Conservation (phyloP, 2,329 filamentous ascomycete genomes). For the Stachybotrys chlorohalonatus region DNA sequence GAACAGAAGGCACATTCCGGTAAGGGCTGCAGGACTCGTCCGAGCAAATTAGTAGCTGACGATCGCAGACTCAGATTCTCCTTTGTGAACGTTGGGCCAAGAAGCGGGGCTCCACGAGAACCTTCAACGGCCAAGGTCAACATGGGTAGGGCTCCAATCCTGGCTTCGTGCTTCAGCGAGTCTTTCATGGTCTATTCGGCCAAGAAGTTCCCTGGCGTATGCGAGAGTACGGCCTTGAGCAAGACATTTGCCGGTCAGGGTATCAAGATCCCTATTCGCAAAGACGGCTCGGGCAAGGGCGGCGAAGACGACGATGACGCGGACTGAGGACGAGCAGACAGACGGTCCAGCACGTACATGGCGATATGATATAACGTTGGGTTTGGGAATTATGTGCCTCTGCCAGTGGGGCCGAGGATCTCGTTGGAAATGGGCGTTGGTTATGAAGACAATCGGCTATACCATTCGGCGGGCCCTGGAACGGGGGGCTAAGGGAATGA, state of each 20-base stretch:
- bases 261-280: constrained; percentile 93
- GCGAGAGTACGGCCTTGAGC: constrained; percentile 84
- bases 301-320: constrained; percentile 44
- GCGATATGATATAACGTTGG: no score
- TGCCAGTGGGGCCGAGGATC: neutral
- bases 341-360: no score
- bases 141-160: constrained; percentile 66
- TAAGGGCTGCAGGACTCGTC: constrained; percentile 26
- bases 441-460: no score
- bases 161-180: constrained; percentile 80
- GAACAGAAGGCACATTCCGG: constrained; percentile 88
- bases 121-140: constrained; percentile 47
- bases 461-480: no score
- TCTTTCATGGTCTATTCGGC: constrained; percentile 90
- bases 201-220: constrained; percentile 97
- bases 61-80: constrained; percentile 49
- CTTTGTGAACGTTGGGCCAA: constrained; percentile 75
- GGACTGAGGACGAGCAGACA: constrained; percentile 7
- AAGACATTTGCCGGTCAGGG: constrained; percentile 90
- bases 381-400: neutral
- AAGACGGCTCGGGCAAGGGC: constrained; percentile 58
- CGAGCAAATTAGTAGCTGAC: constrained; percentile 7
- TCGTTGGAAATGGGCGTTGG: no score
- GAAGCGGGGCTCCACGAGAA: constrained; percentile 24
- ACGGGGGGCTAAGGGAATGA: no score